phyloP scores from a whole-genome alignment of 257 asterid genomes.

The Solanum piurae region DNA sequence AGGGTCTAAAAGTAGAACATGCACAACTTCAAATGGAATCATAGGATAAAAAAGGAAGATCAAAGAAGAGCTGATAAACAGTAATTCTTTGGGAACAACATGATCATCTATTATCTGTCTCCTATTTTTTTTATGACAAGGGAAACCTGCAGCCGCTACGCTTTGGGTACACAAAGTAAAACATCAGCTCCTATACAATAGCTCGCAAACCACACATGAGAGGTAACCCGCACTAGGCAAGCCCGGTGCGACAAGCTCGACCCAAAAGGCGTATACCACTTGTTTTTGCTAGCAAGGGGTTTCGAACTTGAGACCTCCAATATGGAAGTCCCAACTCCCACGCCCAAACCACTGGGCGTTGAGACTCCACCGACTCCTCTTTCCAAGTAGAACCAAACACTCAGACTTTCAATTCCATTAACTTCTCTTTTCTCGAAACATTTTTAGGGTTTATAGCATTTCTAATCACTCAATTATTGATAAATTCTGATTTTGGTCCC shows the following conservation, averaged over 20 bases:
- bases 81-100: background rate
- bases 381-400: background rate
- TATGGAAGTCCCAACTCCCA: background rate
- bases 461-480: background rate
- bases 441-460: background rate
- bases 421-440: background rate
- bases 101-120: background rate
- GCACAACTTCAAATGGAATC: background rate
- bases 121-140: background rate
- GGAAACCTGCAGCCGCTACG: background rate
- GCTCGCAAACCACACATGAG: background rate
- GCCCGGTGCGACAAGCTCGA: background rate
- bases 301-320: background rate
- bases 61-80: background rate
- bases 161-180: background rate
- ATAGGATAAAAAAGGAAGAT: background rate
- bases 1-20: background rate
- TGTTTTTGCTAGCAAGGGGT: background rate
- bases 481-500: background rate
- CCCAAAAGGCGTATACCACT: background rate
- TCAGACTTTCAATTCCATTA: background rate
- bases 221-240: background rate
- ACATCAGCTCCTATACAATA: background rate
- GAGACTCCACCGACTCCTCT: background rate
- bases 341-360: background rate